Evolutionary conservation across 2,329 filamentous ascomycete genomes (phyloP), one percentile per base, ranked within the genome.

Genomic region (Diplodia corticola): DNA sequence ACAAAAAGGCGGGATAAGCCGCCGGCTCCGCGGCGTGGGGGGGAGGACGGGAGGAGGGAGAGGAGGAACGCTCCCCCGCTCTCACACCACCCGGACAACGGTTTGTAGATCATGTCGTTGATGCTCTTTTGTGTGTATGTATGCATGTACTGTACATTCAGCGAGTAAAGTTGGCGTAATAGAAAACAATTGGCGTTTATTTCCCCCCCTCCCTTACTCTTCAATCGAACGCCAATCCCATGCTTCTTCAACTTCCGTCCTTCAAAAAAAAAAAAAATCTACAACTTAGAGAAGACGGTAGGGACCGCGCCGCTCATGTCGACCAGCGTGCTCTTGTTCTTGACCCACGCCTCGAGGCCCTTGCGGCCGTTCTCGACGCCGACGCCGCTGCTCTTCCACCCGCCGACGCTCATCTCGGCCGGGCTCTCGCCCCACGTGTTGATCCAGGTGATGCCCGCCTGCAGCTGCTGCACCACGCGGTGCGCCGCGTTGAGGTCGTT

Each of bases 361-460:
- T 85, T 87, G 67, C 88, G 83, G 3, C 92, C 93, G 76, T 97
- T 97, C 83, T 96, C 92, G 1, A 96, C 88, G 0, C 92, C 92
- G 10, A 96, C 80, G 37, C 93, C 93, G 75, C 92, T 96, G 84
- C 91, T 85, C 82, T 96, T 96, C 93, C 92, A 96, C 0, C 92
- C 92, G 10, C 92, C 92, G 0, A 96, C 92, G 2, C 90, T 90
- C 93, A 96, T 96, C 82, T 96, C 92, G 0, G 93, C 91, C 0
- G 92, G 92, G 57, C 86, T 89, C 80, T 96, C 92, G n/a, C 93
- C 92, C 93, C 93, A 96, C 0, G 91, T 93, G 77, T 96, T 96
- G 63, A 96, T 84, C 92, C 92, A 96, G 1, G 91, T 96, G 73
- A 96, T 96, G 37, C 92, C 92, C 0, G 92, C 92, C 74, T 96